These are phyloP conservation scores for Neurospora sp. DNA, from an alignment of 495 filamentous ascomycete genomes.

Conservation along the genomic window DNA sequence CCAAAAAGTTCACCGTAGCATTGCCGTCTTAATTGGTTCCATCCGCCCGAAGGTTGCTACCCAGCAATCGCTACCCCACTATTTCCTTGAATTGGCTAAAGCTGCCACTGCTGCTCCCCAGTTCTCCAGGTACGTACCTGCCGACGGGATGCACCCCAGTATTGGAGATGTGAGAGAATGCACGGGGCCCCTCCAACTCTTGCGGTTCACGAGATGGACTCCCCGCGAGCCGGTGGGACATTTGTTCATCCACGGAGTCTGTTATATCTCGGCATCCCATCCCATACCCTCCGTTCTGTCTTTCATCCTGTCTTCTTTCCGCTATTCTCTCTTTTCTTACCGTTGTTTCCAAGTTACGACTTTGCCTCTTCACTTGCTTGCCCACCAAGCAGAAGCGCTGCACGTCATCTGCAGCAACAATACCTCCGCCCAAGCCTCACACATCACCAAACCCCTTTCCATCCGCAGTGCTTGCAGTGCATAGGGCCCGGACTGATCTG, in stretches of 20 bases:
- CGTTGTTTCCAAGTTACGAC: neutral
- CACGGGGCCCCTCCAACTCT: neutral
- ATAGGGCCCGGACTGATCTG: neutral
- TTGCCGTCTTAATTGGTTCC: constrained; percentile 18
- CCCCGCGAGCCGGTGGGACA: neutral
- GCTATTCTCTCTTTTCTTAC: neutral
- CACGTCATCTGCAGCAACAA: neutral
- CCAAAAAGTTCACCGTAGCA: neutral
- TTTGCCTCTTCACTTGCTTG: neutral
- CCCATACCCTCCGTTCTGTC: neutral
- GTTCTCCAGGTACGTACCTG: neutral
- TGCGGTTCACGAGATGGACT: neutral
- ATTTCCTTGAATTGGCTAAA: neutral
- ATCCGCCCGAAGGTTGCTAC: constrained; percentile 14
- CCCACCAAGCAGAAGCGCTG: neutral
- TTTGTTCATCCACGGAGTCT: neutral
- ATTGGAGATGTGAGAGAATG: neutral
- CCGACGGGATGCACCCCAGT: neutral
- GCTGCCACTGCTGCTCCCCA: neutral
- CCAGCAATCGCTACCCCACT: neutral
- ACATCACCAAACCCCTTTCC: neutral
- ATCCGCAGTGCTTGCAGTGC: neutral
- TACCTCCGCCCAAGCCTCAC: neutral
- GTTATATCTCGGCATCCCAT: neutral
- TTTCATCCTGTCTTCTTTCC: neutral